Base-by-base conservation (phyloP, 345 rosid genomes). In the Aquilaria yunnanensis region DNA sequence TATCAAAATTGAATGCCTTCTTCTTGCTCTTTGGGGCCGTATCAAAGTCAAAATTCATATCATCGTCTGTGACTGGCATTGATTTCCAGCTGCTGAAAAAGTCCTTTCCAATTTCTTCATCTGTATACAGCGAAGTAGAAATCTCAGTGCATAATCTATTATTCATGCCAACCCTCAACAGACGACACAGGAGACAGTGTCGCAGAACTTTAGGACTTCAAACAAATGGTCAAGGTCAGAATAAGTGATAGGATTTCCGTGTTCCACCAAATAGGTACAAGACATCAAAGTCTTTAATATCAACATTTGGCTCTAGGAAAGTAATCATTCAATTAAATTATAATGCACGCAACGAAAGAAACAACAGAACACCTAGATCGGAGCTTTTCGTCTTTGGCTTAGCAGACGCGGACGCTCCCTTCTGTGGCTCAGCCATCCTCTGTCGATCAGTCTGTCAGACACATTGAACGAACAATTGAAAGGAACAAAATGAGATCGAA, bases 11-110 rank as follows among this genome's bases (percentile, higher is more conserved):
- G 72, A 85, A 80, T 66, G 75, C 61, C 72, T 88, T 88, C 68
- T 83, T 80, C 70, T 77, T 79, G 54, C 86, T 85, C 62, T 57
- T 85, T 50, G 85, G 67, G 65, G 74, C 59, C 30, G 80, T 47
- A 48, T 71, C 86, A 73, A 85, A 83, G 81, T 61, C 72, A 70
- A 91, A 89, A 75, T 94, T 90, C 83, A 88, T 73, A 41, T 86
- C 92, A 72, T 86, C 85, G 54, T 74, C 82, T 49, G 78, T 65
- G 57, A 71, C 70, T 12, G 96, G 72, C 78, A 77, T 82, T 57
- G 77, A 73, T 65, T 84, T 82, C 96, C 97, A 94, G 61, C 92
- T 83, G 73, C 76, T 66, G 33, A 84, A 75, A 66, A 83, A 85
- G 45, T 87, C 96, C 57, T 81, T 83, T 71, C 96, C 97, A 76